A percentile compares a stretch with the other conserved stretches of the same genome.
phyloP scores from a whole-genome alignment of 1,139 yeast genomes.

The Yamadazyma buinensis region DNA sequence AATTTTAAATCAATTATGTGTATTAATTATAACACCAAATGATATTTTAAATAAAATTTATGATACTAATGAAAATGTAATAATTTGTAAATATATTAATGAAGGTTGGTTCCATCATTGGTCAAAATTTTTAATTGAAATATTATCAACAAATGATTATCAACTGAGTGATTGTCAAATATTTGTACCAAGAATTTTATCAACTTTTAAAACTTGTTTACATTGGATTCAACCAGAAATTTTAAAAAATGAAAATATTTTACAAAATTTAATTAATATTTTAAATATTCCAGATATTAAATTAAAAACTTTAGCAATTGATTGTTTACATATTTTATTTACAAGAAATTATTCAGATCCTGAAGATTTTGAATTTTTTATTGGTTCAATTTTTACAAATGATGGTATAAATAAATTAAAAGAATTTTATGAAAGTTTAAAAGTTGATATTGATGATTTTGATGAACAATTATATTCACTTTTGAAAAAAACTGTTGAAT shows the following conservation, averaged over 20 bases:
- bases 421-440: slow-evolving; percentile 59
- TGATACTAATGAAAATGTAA: slow-evolving; percentile 64
- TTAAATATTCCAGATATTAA: slow-evolving; percentile 58
- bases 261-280: slow-evolving; percentile 61
- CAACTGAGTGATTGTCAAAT: slow-evolving; percentile 35
- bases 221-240: slow-evolving; percentile 88
- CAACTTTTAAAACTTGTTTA: slow-evolving; percentile 83
- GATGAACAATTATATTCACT: slow-evolving; percentile 79
- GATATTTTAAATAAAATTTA: slow-evolving; percentile 61
- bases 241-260: slow-evolving; percentile 61
- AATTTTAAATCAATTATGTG: slow-evolving; percentile 77
- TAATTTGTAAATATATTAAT: slow-evolving; percentile 55
- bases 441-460: slow-evolving; percentile 67
- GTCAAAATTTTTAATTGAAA: slow-evolving; percentile 61
- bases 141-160: slow-evolving; percentile 33
- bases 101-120: slow-evolving; percentile 90
- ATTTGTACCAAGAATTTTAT: slow-evolving; percentile 66
- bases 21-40: slow-evolving; percentile 76
- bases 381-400: slow-evolving; percentile 72
- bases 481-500: slow-evolving; percentile 85
- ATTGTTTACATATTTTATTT: slow-evolving; percentile 83
- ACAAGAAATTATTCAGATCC: slow-evolving; percentile 71
- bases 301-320: slow-evolving; percentile 81
- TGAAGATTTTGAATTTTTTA: slow-evolving; percentile 74
- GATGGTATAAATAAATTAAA: slow-evolving; percentile 68